These are phyloP conservation scores for Magnaporthales sp. DNA, from an alignment of 2,329 filamentous ascomycete genomes.

Conservation along the genomic window DNA sequence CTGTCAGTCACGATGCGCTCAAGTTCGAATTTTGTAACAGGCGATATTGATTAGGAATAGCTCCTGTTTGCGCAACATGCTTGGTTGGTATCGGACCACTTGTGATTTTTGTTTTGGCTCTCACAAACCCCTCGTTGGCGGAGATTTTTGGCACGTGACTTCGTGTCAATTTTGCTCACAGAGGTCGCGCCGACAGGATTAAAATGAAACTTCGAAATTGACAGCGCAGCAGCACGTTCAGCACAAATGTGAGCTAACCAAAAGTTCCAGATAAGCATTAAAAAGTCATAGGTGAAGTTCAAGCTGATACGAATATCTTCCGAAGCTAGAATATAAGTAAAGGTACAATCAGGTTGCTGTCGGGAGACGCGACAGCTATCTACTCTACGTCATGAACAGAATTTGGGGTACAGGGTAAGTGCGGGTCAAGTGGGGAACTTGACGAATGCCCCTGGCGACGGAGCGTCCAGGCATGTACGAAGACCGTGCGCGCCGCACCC, in stretches of 20 bases:
- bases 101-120: not conserved
- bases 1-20: not conserved
- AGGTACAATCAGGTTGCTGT: not conserved
- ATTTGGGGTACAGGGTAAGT: not conserved
- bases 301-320: not conserved
- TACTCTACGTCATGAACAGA: not conserved
- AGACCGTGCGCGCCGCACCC: not conserved
- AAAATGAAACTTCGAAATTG: not conserved
- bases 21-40: not conserved
- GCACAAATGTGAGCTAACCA: too few species aligned
- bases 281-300: not conserved
- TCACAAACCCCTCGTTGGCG: not conserved
- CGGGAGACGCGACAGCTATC: not conserved
- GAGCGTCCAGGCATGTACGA: not conserved
- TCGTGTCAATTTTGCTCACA: not conserved
- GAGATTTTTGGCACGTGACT: not conserved
- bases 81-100: not conserved
- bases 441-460: slow-evolving; percentile 1
- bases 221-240: not conserved
- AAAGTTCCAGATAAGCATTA: not conserved
- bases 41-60: not conserved
- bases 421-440: not conserved
- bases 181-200: not conserved
- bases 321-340: not conserved
- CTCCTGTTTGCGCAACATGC: not conserved